Percentiles rank a stretch among this genome's conserved stretches.
phyloP scores from a whole-genome alignment of 805 yeast genomes.

The Brettanomyces bruxellensis region DNA sequence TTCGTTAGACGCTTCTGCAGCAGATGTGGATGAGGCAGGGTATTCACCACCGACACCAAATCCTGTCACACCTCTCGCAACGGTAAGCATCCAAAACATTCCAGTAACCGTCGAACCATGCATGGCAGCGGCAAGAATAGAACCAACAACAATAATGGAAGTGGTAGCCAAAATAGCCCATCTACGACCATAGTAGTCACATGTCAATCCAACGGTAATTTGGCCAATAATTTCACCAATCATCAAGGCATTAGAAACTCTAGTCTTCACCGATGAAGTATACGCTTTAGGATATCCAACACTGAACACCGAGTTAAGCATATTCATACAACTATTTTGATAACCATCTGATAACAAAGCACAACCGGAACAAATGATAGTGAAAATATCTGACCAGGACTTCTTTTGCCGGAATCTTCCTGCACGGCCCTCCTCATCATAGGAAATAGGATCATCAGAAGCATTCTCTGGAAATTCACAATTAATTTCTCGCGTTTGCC shows the following conservation, averaged over 20 bases:
- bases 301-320: constrained; percentile 17
- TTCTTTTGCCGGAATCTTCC: constrained; percentile 17
- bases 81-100: constrained; percentile 51
- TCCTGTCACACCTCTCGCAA: constrained; percentile 69
- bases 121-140: constrained; percentile 49
- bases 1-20: constrained; percentile 59
- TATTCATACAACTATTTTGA: constrained; percentile 21
- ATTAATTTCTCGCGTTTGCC: neutral
- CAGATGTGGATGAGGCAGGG: constrained; percentile 54
- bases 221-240: constrained; percentile 57
- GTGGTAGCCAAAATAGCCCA: constrained; percentile 55
- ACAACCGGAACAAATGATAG: constrained; percentile 61
- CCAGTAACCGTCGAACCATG: constrained; percentile 40
- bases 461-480: neutral
- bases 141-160: constrained; percentile 46
- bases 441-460: constrained; percentile 1
- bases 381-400: constrained; percentile 27
- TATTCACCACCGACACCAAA: constrained; percentile 70
- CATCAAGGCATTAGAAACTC: constrained; percentile 33
- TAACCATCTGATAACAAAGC: constrained; percentile 60
- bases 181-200: constrained; percentile 52
- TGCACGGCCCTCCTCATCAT: constrained; percentile 12
- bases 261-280: constrained; percentile 14
- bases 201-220: constrained; percentile 44
- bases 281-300: constrained; percentile 41